A percentile compares a stretch with the other conserved stretches of the same genome.
Conservation (phyloP, 176 grass and related monocot species). For the Stipa capillata region DNA sequence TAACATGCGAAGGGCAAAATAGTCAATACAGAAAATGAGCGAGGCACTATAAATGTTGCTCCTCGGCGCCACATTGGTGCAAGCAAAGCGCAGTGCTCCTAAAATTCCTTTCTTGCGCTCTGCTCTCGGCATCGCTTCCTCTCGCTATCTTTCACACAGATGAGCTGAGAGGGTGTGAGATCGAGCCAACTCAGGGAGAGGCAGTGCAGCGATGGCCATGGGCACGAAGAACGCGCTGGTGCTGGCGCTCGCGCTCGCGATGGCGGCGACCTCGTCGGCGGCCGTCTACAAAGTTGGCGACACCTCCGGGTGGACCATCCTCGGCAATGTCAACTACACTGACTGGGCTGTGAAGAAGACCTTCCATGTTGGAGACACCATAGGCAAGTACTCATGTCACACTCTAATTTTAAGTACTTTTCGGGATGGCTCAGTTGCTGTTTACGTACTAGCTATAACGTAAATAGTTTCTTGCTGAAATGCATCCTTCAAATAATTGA, state of each 20-base stretch:
- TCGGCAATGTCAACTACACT: slow-evolving; percentile 60
- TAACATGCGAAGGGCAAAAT: slow-evolving; percentile 12
- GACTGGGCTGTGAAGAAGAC: slow-evolving; percentile 46
- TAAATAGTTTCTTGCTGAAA: background rate
- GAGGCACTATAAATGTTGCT: slow-evolving; percentile 16
- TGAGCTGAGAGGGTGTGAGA: slow-evolving; percentile 5
- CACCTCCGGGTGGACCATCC: slow-evolving; percentile 64
- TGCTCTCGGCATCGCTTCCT: slow-evolving; percentile 29
- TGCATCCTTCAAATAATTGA: background rate
- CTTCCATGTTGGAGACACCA: slow-evolving; percentile 46
- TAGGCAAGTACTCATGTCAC: slow-evolving; percentile 40
- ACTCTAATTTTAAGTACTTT: background rate
- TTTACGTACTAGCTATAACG: background rate
- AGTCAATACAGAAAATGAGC: background rate
- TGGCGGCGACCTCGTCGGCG: slow-evolving; percentile 37
- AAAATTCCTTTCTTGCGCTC: slow-evolving; percentile 32
- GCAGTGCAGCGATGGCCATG: background rate
- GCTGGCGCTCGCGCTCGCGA: slow-evolving; percentile 29
- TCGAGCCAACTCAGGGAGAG: background rate
- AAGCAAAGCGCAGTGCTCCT: slow-evolving; percentile 14
- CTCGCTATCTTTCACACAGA: background rate
- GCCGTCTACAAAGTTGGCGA: slow-evolving; percentile 64
- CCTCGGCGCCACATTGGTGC: background rate
- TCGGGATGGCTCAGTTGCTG: background rate
- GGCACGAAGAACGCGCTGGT: slow-evolving; percentile 10